Conservation (phyloP, 202 grass and related monocot species). For the Panicum virgatum region DNA sequence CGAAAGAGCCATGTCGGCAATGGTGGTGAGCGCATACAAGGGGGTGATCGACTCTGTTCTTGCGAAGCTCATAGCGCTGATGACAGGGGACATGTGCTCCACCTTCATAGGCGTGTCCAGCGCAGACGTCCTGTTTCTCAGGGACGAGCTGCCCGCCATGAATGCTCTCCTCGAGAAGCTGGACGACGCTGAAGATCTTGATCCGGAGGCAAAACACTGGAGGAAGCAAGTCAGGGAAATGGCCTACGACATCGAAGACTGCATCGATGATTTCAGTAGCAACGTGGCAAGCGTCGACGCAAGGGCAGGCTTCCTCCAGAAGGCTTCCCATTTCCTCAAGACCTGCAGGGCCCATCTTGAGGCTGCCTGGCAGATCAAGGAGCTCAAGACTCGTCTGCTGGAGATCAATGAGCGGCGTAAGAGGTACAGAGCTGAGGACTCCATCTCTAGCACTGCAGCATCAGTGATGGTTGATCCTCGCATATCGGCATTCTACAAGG, state of each 20-base stretch:
- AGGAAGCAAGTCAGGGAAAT: slow-evolving; percentile 25
- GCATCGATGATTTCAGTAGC: not conserved
- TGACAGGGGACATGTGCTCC: not conserved
- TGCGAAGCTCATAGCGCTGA: not conserved
- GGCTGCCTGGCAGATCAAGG: not conserved
- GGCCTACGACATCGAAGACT: slow-evolving; percentile 35
- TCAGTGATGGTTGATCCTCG: slow-evolving; percentile 13
- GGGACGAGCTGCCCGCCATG: not conserved
- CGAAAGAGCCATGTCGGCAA: not conserved
- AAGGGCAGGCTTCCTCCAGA: not conserved
- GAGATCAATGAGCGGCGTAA: not conserved
- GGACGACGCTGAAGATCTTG: not conserved
- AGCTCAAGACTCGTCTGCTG: not conserved
- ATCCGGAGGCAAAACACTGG: not conserved
- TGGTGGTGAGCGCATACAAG: not conserved
- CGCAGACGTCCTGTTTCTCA: not conserved
- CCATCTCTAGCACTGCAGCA: not conserved
- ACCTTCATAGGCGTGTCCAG: not conserved
- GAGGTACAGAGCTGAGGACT: not conserved
- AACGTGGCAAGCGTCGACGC: not conserved
- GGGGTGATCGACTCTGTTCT: not conserved
- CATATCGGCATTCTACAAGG: slow-evolving; percentile 14
- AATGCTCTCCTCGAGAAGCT: slow-evolving; percentile 2
- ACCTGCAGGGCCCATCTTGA: not conserved
- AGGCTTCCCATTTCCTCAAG: not conserved